Evolutionary conservation across 352 stramenopile genomes (phyloP).

Genomic region (Globisporangium splendens): DNA sequence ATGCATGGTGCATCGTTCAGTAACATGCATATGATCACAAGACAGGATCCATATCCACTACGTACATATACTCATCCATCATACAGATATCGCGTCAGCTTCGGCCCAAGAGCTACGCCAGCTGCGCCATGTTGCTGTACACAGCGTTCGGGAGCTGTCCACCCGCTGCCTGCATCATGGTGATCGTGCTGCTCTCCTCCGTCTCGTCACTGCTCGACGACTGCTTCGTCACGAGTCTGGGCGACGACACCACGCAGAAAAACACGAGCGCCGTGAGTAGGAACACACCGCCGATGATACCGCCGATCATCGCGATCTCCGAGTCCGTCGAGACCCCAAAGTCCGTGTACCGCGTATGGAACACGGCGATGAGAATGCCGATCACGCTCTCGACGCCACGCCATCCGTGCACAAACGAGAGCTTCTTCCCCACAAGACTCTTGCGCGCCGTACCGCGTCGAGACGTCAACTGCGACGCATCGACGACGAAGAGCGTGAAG

Average conservation of each 20-base stretch:
- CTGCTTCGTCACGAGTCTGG: constrained; percentile 11
- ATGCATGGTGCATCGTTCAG: no score
- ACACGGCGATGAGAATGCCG: constrained; percentile 33
- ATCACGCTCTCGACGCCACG: constrained; percentile 51
- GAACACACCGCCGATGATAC: constrained; percentile 37
- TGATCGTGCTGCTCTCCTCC: constrained; percentile 14
- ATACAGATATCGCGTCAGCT: no score
- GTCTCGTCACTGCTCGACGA: not conserved
- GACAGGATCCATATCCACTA: no score
- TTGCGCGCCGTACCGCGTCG: constrained; percentile 25
- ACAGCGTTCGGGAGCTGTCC: constrained; percentile 5
- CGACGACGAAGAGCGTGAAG: constrained; percentile 58
- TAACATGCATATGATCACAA: no score
- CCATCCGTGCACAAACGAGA: constrained; percentile 47
- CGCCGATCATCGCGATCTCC: constrained; percentile 30
- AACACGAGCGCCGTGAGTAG: constrained; percentile 26
- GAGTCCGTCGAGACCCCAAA: constrained; percentile 44
- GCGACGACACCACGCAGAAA: constrained; percentile 12
- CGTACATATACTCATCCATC: no score
- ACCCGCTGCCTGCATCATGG: not conserved
- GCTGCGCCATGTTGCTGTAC: constrained; percentile 15
- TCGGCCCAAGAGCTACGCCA: constrained; percentile 3
- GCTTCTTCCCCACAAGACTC: constrained; percentile 30
- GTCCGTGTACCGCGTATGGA: constrained; percentile 54
- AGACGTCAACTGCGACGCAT: constrained; percentile 41